Evolutionary conservation across 805 yeast species (phyloP).

Genomic region (Dipodascus albidus): DNA sequence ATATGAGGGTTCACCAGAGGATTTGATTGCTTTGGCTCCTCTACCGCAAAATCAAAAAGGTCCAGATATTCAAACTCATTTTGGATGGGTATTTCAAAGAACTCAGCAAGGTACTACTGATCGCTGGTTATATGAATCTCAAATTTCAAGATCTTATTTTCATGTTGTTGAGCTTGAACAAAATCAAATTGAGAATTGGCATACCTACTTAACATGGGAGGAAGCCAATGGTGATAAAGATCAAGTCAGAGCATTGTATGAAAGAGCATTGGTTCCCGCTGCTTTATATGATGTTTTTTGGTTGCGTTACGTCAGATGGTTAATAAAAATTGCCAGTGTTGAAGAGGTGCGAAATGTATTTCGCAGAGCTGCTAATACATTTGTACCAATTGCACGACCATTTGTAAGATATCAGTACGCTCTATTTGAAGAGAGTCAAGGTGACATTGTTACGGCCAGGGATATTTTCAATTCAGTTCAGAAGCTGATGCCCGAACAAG

Average conservation of each 20-base stretch:
- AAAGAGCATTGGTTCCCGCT: slow-evolving; percentile 47
- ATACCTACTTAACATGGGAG: slow-evolving; percentile 47
- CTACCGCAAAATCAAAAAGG: not conserved
- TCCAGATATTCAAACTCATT: slow-evolving; percentile 5
- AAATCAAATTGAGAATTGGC: slow-evolving; percentile 47
- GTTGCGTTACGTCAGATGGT: slow-evolving; percentile 55
- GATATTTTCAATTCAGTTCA: slow-evolving; percentile 17
- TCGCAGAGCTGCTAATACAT: slow-evolving; percentile 35
- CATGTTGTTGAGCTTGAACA: slow-evolving; percentile 36
- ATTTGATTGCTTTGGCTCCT: slow-evolving; percentile 4
- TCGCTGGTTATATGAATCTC: slow-evolving; percentile 70
- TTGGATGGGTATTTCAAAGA: slow-evolving; percentile 26
- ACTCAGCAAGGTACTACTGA: slow-evolving; percentile 44
- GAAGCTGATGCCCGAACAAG: slow-evolving; percentile 11
- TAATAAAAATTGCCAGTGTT: slow-evolving; percentile 20
- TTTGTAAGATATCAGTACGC: slow-evolving; percentile 24
- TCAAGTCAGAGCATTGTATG: slow-evolving; percentile 42
- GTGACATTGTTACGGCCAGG: slow-evolving; percentile 18
- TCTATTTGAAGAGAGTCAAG: slow-evolving; percentile 23
- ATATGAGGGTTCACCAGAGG: slow-evolving; percentile 3
- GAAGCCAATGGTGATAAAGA: slow-evolving; percentile 21
- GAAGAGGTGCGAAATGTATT: slow-evolving; percentile 34
- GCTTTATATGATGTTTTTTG: slow-evolving; percentile 55
- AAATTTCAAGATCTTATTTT: slow-evolving; percentile 48
- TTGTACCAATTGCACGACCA: slow-evolving; percentile 22